A percentile compares a stretch with the other conserved stretches of the same genome.
These are phyloP conservation scores for Rosa hybrid DNA, from an alignment of 331 rosid species.

Conservation along the genomic window DNA sequence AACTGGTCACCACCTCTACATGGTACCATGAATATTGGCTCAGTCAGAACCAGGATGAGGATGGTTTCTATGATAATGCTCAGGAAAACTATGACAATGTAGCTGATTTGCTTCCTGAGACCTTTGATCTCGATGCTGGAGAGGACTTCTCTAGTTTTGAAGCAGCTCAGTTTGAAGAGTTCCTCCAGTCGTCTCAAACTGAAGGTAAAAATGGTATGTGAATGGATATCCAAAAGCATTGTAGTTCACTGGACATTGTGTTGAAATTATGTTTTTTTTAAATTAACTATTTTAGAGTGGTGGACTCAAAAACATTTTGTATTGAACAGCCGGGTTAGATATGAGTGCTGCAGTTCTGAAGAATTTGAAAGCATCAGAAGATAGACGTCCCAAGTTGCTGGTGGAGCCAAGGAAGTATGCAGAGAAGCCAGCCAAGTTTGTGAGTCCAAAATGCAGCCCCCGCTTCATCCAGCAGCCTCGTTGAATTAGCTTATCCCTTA, in stretches of 20 bases:
- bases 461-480: constrained; percentile 43
- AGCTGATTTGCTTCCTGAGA: constrained; percentile 62
- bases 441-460: constrained; percentile 40
- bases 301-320: neutral
- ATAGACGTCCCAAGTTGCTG: constrained; percentile 27
- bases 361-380: constrained; percentile 40
- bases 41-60: constrained; percentile 67
- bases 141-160: constrained; percentile 56
- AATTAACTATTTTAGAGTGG: neutral
- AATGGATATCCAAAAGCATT: neutral
- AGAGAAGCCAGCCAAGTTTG: constrained; percentile 39
- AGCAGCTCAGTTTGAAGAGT: constrained; percentile 77
- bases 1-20: constrained; percentile 67
- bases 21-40: constrained; percentile 93
- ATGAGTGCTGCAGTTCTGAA: constrained; percentile 15
- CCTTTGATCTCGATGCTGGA: constrained; percentile 65
- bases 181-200: constrained; percentile 45
- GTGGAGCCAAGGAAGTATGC: constrained; percentile 34
- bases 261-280: neutral
- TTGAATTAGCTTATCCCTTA: constrained; percentile 19
- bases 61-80: constrained; percentile 35
- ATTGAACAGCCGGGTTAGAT: constrained; percentile 13
- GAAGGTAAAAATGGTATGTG: constrained; percentile 33
- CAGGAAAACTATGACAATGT: constrained; percentile 40
- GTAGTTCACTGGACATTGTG: neutral